Evolutionary conservation across 257 asterid genomes (phyloP), one percentile per base, ranked within the genome.

Genomic region (Gynochthodes officinalis): DNA sequence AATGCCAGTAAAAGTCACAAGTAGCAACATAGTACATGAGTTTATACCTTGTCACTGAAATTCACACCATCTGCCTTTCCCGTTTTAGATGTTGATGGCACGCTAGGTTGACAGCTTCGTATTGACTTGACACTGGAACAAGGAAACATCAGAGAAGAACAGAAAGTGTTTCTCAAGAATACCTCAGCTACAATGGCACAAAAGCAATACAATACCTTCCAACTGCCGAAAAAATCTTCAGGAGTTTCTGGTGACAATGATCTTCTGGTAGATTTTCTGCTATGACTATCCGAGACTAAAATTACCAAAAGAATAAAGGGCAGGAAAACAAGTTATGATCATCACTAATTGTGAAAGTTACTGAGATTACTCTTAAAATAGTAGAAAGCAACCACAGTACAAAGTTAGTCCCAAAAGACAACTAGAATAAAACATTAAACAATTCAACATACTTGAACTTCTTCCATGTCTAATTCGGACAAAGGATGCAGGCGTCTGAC

Each of bases 251-350:
- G 75, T 93, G 98, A 74, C 91, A 87, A 77, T 90, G 98, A 79
- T 93, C 97, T 81, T 89, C 97, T 0, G 98, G 97, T 76, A 93
- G 78, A 74, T 93, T 93, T 76, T 93, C 98, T 67, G 95, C 97
- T 75, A 93, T 77, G 74, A 90, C 76, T 70, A 93, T 90, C 66
- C 93, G 91, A 66, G 95, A 87, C 98, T 93, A 68, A 23, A 77
- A 67, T 64, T 65, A n/a, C 70, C 32, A 39, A 68, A 28, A 49
- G 49, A 46, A 14, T 0, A 19, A 48, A 57, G 61, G 19, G 37
- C 33, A 37, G 35, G 44, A 12, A 46, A 18, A 44, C 15, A 27
- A 75, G 30, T 30, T 52, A 61, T 50, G 30, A 23, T 11, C 25
- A 54, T 33, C 49, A 37, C 33, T 55, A 69, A 27, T 39, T 50